phyloP scores from a whole-genome alignment of 495 filamentous ascomycete species.

The Penicillium canariense region DNA sequence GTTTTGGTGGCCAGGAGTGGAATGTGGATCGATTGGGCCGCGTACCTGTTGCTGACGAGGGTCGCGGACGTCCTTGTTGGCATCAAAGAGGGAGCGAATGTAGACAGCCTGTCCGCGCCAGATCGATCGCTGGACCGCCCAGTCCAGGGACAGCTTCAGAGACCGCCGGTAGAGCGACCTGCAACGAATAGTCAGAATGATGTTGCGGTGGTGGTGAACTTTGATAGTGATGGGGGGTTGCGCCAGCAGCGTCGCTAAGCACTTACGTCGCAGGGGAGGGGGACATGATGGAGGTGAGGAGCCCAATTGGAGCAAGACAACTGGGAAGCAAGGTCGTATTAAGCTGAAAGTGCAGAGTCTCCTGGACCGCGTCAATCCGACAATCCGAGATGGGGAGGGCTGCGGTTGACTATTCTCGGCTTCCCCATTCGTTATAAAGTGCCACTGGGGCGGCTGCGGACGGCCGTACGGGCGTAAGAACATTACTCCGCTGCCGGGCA shows the following conservation, averaged over 20 bases:
- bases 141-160: slow-evolving; percentile 89
- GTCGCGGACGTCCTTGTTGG: slow-evolving; percentile 82
- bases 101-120: slow-evolving; percentile 97
- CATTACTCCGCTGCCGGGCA: slow-evolving; percentile 38
- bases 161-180: slow-evolving; percentile 93
- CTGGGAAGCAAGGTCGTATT: not conserved
- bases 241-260: not conserved
- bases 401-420: slow-evolving; percentile 29
- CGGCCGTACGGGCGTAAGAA: slow-evolving; percentile 35
- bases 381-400: slow-evolving; percentile 9
- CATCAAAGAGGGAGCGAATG: slow-evolving; percentile 92
- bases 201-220: not conserved
- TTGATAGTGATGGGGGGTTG: not conserved
- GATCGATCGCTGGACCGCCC: slow-evolving; percentile 83
- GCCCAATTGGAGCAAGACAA: slow-evolving; percentile 6
- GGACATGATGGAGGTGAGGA: slow-evolving; percentile 33
- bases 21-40: not conserved
- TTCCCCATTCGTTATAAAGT: slow-evolving; percentile 30
- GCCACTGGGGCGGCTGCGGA: slow-evolving; percentile 20
- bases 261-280: slow-evolving; percentile 40
- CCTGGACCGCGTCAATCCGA: slow-evolving; percentile 9
- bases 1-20: not conserved
- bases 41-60: slow-evolving; percentile 83
- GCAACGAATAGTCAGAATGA: slow-evolving; percentile 1
- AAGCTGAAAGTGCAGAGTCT: not conserved